Evolutionary conservation across 2,329 filamentous ascomycete species (phyloP).

Genomic region (Fusarium liriodendri): DNA sequence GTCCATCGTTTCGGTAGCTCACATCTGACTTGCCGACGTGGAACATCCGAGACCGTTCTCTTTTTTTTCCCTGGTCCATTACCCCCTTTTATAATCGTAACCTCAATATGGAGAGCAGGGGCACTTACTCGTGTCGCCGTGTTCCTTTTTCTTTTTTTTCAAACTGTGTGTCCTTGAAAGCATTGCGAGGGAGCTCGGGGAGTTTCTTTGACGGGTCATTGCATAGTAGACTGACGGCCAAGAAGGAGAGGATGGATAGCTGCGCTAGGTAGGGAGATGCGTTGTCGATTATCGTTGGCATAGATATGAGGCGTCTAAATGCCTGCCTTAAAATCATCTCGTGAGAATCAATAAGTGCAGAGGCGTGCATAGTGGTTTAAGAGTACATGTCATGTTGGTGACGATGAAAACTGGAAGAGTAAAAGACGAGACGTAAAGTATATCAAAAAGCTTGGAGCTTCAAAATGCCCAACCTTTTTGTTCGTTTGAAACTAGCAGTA

Average conservation of each 20-base stretch:
- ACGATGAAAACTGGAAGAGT: not conserved
- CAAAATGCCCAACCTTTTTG: constrained; percentile 36
- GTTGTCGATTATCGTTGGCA: constrained; percentile 19
- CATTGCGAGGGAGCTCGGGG: constrained; percentile 45
- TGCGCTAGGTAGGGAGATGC: constrained; percentile 18
- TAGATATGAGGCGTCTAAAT: constrained; percentile 15
- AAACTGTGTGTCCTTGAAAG: constrained; percentile 26
- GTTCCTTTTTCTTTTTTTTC: constrained; percentile 11
- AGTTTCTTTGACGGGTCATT: constrained; percentile 40
- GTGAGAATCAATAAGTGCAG: constrained; percentile 16
- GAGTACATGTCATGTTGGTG: not conserved
- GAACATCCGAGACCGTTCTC: constrained; percentile 12
- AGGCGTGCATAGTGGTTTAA: not conserved
- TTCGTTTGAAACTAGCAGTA: constrained; percentile 35
- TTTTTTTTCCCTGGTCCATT: constrained; percentile 10
- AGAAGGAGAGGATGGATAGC: constrained; percentile 5
- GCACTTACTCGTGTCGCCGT: not conserved
- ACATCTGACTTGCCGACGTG: constrained; percentile 4
- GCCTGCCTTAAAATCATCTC: not conserved
- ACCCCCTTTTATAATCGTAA: constrained; percentile 14
- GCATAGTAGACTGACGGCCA: constrained; percentile 32
- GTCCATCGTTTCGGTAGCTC: constrained; percentile 6
- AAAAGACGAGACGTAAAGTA: not conserved
- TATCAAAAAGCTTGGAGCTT: constrained; percentile 18
- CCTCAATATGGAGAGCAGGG: constrained; percentile 16